Percentiles rank a stretch among this genome's conserved stretches.
Evolutionary conservation across 2,329 filamentous ascomycete species (phyloP).

Genomic region (Knoxdaviesia proteae): DNA sequence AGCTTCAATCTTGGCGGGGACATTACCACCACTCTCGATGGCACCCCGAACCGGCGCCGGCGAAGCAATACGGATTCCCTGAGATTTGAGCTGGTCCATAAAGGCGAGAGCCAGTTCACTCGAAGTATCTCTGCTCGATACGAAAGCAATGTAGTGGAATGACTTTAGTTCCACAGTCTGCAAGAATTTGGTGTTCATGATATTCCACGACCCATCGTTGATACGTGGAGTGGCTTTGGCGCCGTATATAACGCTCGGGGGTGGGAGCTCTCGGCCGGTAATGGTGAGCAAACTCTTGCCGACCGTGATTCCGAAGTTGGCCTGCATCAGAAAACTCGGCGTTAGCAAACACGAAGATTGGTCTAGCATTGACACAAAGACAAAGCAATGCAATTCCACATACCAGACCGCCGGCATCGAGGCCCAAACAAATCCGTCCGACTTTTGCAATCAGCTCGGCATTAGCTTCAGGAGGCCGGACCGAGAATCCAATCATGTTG

Average conservation of each 20-base stretch:
- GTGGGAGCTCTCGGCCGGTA: slow-evolving; percentile 41
- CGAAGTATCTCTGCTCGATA: too few relatives aligned
- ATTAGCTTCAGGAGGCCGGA: slow-evolving; percentile 43
- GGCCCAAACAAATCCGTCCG: slow-evolving; percentile 34
- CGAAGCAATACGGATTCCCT: too few relatives aligned
- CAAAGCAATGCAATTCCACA: slow-evolving; percentile 14
- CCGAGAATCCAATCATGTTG: slow-evolving; percentile 53
- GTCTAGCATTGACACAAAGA: slow-evolving; percentile 2
- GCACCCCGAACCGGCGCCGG: too few relatives aligned
- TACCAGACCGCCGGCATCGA: slow-evolving; percentile 25
- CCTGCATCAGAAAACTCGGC: slow-evolving; percentile 1
- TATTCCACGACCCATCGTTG: slow-evolving; percentile 45
- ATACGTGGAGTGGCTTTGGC: not conserved
- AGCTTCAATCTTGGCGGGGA: too few relatives aligned
- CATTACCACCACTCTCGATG: too few relatives aligned
- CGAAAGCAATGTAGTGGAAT: too few relatives aligned
- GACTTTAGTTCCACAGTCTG: too few relatives aligned
- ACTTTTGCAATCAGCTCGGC: slow-evolving; percentile 40
- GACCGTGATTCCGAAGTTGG: slow-evolving; percentile 42
- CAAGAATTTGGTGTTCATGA: slow-evolving; percentile 32
- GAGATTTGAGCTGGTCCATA: too few relatives aligned
- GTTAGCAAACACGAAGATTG: not conserved
- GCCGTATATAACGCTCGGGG: slow-evolving; percentile 41
- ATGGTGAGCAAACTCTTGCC: slow-evolving; percentile 47
- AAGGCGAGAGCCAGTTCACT: too few relatives aligned